These are phyloP conservation scores for Helminthosporium solani DNA, from an alignment of 2,329 filamentous ascomycete genomes.

Conservation along the genomic window DNA sequence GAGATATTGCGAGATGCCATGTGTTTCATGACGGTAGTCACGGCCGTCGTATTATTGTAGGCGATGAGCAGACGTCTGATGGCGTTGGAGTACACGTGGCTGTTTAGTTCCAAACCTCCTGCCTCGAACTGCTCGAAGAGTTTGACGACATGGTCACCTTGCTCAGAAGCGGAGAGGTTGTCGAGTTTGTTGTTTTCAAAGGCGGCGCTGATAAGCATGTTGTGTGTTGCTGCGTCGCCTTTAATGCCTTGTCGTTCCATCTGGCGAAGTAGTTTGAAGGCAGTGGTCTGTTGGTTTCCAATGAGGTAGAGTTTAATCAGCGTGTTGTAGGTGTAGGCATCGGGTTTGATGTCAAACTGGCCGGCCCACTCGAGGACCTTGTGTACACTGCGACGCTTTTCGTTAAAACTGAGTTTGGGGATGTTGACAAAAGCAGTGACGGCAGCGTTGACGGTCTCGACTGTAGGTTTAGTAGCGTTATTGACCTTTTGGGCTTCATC, in stretches of 20 bases:
- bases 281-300: constrained; percentile 50
- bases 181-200: constrained; percentile 53
- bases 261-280: constrained; percentile 54
- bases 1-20: constrained; percentile 58
- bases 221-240: constrained; percentile 70
- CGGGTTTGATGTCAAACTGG: constrained; percentile 47
- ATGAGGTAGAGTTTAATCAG: constrained; percentile 64
- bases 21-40: constrained; percentile 62
- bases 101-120: constrained; percentile 60
- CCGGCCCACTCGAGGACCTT: constrained; percentile 46
- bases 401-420: constrained; percentile 41
- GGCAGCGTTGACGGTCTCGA: constrained; percentile 68
- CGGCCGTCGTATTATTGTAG: constrained; percentile 50
- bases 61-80: constrained; percentile 63
- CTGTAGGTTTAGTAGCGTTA: constrained; percentile 58
- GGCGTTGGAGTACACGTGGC: constrained; percentile 67
- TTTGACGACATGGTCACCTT: constrained; percentile 52
- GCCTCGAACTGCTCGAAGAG: constrained; percentile 59
- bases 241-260: constrained; percentile 60
- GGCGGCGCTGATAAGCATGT: constrained; percentile 65
- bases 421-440: constrained; percentile 43
- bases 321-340: constrained; percentile 62
- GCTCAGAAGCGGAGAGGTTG: constrained; percentile 49
- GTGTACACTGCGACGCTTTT: constrained; percentile 38
- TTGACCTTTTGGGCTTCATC: constrained; percentile 24